A percentile compares a stretch with the other conserved stretches of the same genome.
These are phyloP conservation scores for Stellera chamaejasme DNA, from an alignment of 345 rosid genomes.

Conservation along the genomic window DNA sequence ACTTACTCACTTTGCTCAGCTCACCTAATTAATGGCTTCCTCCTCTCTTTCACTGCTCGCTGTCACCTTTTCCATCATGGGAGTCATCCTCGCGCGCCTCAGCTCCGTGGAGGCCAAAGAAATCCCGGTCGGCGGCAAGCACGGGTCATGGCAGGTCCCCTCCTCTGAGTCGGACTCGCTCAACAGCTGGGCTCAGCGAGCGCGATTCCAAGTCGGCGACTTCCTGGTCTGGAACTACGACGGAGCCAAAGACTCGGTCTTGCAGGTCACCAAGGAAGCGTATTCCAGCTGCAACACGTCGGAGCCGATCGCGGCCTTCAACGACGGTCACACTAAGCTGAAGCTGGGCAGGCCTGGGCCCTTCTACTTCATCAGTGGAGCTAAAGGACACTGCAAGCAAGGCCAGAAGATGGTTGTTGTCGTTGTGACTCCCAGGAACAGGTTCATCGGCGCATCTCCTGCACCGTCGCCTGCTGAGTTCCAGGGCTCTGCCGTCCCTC, in stretches of 20 bases:
- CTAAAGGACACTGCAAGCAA: slow-evolving; percentile 57
- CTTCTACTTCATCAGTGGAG: slow-evolving; percentile 76
- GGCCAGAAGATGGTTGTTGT: slow-evolving; percentile 70
- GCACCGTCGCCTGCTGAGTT: slow-evolving; percentile 63
- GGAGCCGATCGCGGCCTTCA: slow-evolving; percentile 47
- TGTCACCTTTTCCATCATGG: no score
- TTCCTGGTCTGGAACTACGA: slow-evolving; percentile 70
- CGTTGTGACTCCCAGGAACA: slow-evolving; percentile 37
- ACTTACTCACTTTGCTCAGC: no score
- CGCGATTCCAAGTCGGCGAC: slow-evolving; percentile 60
- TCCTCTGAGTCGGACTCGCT: slow-evolving; percentile 66
- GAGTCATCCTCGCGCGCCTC: background rate
- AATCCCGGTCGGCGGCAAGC: slow-evolving; percentile 43
- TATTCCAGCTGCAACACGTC: slow-evolving; percentile 56
- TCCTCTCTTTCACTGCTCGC: no score
- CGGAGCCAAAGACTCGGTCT: slow-evolving; percentile 56
- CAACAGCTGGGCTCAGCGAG: slow-evolving; percentile 60
- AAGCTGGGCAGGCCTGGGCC: slow-evolving; percentile 53
- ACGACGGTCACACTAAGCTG: slow-evolving; percentile 65
- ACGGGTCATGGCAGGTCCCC: slow-evolving; percentile 48
- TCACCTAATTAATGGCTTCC: no score
- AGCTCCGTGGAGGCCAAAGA: slow-evolving; percentile 32
- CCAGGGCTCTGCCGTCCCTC: slow-evolving; percentile 57
- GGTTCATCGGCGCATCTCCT: slow-evolving; percentile 35
- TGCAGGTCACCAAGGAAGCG: slow-evolving; percentile 54